Conservation (phyloP, 2,329 filamentous ascomycete genomes). For the Hypoxylon sp. region DNA sequence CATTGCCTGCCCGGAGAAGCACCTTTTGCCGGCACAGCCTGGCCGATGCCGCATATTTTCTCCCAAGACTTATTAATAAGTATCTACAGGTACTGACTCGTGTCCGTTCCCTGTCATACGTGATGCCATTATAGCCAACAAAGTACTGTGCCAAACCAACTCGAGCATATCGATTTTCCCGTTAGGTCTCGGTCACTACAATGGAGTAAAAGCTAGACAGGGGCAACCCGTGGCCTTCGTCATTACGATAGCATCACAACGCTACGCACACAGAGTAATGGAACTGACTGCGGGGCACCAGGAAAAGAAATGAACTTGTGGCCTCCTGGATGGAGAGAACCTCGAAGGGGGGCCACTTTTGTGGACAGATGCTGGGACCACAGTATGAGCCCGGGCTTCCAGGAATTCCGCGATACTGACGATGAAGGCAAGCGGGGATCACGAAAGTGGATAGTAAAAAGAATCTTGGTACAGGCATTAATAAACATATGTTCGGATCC, state of each 20-base stretch:
- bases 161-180: conserved; percentile 30
- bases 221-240: conserved; percentile 36
- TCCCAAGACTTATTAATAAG: conserved; percentile 36
- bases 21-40: conserved; percentile 35
- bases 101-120: conserved; percentile 43
- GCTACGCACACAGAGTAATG: conserved; percentile 35
- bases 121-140: conserved; percentile 40
- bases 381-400: conserved; percentile 37
- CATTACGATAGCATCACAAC: conserved; percentile 44
- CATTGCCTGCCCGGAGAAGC: conserved; percentile 41
- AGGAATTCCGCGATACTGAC: conserved; percentile 38
- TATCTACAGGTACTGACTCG: conserved; percentile 40
- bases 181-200: conserved; percentile 38
- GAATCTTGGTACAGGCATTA: conserved; percentile 44
- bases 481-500: conserved; percentile 46
- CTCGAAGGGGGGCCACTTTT: conserved; percentile 39
- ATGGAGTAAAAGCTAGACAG: conserved; percentile 31
- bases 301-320: conserved; percentile 34
- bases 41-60: conserved; percentile 44
- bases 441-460: conserved; percentile 37
- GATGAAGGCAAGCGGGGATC: conserved; percentile 39
- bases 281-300: conserved; percentile 34
- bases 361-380: conserved; percentile 43
- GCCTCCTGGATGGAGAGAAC: conserved; percentile 32
- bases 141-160: conserved; percentile 26